phyloP scores from a whole-genome alignment of 73 alveolate species.

The Paramecium sexaurelia region DNA sequence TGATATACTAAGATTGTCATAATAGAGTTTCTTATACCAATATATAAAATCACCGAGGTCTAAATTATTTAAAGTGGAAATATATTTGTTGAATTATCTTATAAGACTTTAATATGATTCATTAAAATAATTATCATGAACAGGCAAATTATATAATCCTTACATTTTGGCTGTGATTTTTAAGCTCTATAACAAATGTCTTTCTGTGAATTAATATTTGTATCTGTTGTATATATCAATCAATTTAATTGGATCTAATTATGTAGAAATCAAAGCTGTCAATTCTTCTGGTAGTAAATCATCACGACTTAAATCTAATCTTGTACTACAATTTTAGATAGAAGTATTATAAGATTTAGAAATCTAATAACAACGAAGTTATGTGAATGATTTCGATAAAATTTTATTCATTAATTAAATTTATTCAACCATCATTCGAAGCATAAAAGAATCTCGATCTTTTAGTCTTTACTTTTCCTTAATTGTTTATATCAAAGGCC shows the following conservation, averaged over 20 bases:
- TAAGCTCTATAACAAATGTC: not conserved
- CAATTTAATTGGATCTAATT: not conserved
- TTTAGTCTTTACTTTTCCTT: constrained; percentile 25
- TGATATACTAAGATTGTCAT: not conserved
- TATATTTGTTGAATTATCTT: not conserved
- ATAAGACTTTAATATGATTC: not conserved
- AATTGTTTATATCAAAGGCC: constrained; percentile 17
- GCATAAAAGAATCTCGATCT: constrained; percentile 57
- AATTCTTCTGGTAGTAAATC: not conserved
- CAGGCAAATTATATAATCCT: not conserved
- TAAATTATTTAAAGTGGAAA: not conserved
- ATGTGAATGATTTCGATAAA: not conserved
- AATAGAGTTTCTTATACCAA: not conserved
- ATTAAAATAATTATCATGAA: not conserved
- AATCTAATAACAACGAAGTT: not conserved
- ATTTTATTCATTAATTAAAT: constrained; percentile 21
- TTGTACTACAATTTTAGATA: not conserved
- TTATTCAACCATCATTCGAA: constrained; percentile 52
- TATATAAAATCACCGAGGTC: not conserved
- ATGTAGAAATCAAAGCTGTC: not conserved
- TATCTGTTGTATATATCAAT: not conserved
- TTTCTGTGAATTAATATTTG: not conserved
- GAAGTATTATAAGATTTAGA: not conserved
- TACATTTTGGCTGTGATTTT: not conserved
- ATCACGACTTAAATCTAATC: not conserved